phyloP scores from a whole-genome alignment of 768 basidiomycete species.

The Exidia glandulosa region DNA sequence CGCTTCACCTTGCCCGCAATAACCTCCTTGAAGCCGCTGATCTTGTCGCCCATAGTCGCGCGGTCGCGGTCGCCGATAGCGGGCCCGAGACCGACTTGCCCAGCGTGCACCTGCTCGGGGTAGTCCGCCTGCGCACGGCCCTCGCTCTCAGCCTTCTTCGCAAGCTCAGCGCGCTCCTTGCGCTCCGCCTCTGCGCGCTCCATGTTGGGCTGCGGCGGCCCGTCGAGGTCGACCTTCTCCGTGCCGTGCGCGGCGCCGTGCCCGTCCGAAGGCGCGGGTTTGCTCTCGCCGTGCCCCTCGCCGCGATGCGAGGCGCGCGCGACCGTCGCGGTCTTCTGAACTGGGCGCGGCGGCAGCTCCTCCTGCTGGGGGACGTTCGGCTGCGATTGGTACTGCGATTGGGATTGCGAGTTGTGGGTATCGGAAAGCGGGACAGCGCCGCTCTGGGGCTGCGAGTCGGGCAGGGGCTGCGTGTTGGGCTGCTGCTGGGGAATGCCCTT shows the following conservation, averaged over 20 bases:
- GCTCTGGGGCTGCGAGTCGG: background rate
- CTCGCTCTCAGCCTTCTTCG: background rate
- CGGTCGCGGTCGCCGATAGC: conserved; percentile 5
- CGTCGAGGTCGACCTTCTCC: background rate
- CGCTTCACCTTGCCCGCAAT: conserved; percentile 27
- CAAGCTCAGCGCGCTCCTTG: background rate
- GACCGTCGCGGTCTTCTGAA: background rate
- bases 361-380: background rate
- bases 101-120: conserved; percentile 32
- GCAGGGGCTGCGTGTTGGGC: background rate
- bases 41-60: conserved; percentile 22
- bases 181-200: background rate
- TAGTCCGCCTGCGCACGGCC: conserved; percentile 11
- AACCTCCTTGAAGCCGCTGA: conserved; percentile 28
- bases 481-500: background rate
- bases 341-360: no score
- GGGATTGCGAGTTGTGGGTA: no score
- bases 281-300: background rate
- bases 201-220: background rate
- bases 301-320: background rate
- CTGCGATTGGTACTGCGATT: background rate
- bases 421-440: no score
- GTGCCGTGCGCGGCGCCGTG: background rate
- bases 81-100: conserved; percentile 27
- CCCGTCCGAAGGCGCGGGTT: background rate